Evolutionary conservation across 129 eudicot species (phyloP), one percentile per base, ranked within the genome.

Genomic region (Heracleum sosnowskyi): DNA sequence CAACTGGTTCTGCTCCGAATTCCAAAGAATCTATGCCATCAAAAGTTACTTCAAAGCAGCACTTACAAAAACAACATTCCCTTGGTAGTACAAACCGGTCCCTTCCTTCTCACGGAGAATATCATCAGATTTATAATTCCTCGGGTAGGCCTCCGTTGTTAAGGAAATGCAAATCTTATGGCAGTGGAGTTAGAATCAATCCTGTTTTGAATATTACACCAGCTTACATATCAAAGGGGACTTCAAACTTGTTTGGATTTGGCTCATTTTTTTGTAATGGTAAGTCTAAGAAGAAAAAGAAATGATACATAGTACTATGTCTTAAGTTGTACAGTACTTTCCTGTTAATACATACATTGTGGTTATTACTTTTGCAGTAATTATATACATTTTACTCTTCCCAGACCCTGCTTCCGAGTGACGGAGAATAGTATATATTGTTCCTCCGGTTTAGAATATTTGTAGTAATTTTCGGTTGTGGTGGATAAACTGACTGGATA

Each of bases 1-100:
- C 98, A 42, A 94, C 98, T 7, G 98, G 98, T 20, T 94, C 96
- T 2, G 86, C 90, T 62, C 83, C 84, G 26, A 82, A 82, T 78
- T 78, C 83, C 7, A 92, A 73, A 49, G 83, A 83, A 36, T 66
- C 66, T 16, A 79, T 55, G 45, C 34, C 73, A 29, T 76, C 78
- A 20, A 84, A 79, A 62, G 76, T 12, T 72, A 74, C 70, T 49
- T 79, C 82, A 78, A 90, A 86, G 76, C 85, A 87, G 79, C 57
- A 84, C 42, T 87, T 88, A 10, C 76, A 62, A 78, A 86, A 81
- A 76, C 89, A 91, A 75, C 64, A 78, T 39, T 4, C 73, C 31
- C 74, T 77, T 26, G 81, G 64, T 22, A 76, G 86, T 36, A 72
- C 60, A 24, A 81, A 72, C 64, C 81, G 86, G 11, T 63, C 86